A percentile compares a stretch with the other conserved stretches of the same genome.
Conservation (phyloP, 805 yeast species). For the Yarrowia sp. region DNA sequence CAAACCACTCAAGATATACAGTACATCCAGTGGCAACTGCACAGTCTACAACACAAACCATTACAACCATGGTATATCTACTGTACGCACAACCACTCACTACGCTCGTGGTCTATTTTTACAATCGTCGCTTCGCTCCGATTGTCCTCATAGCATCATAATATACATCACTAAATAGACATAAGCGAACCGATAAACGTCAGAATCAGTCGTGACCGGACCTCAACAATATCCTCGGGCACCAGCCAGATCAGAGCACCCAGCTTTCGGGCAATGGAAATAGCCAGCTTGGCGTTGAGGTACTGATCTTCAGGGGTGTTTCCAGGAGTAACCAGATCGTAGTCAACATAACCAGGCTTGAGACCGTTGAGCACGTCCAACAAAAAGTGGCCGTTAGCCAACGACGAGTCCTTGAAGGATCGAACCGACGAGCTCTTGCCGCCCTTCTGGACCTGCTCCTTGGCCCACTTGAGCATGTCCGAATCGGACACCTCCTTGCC, state of each 20-base stretch:
- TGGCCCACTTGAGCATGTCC: conserved; percentile 94
- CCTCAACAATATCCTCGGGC: conserved; percentile 99
- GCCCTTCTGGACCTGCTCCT: conserved; percentile 77
- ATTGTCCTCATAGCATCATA: not conserved
- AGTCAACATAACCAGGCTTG: conserved; percentile 97
- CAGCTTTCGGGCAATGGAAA: conserved; percentile 94
- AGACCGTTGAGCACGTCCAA: conserved; percentile 88
- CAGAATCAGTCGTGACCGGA: conserved; percentile 86
- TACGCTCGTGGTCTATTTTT: too few species aligned
- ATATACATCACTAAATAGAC: conserved; percentile 49
- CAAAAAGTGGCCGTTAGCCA: conserved; percentile 76
- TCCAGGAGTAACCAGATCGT: conserved; percentile 82
- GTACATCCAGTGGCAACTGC: too few species aligned
- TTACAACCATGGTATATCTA: too few species aligned
- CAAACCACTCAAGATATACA: too few species aligned
- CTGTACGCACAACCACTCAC: too few species aligned
- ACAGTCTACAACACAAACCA: too few species aligned
- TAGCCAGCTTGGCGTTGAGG: conserved; percentile 94
- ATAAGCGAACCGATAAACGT: conserved; percentile 95
- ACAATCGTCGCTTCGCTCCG: too few species aligned
- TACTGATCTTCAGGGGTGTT: conserved; percentile 78
- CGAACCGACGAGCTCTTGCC: conserved; percentile 73
- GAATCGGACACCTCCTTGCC: conserved; percentile 77
- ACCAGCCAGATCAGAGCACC: conserved; percentile 98
- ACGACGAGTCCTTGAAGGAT: conserved; percentile 77